A percentile compares a stretch with the other conserved stretches of the same genome.
Evolutionary conservation across 345 rosid species (phyloP).

Genomic region (Excoecaria agallocha): DNA sequence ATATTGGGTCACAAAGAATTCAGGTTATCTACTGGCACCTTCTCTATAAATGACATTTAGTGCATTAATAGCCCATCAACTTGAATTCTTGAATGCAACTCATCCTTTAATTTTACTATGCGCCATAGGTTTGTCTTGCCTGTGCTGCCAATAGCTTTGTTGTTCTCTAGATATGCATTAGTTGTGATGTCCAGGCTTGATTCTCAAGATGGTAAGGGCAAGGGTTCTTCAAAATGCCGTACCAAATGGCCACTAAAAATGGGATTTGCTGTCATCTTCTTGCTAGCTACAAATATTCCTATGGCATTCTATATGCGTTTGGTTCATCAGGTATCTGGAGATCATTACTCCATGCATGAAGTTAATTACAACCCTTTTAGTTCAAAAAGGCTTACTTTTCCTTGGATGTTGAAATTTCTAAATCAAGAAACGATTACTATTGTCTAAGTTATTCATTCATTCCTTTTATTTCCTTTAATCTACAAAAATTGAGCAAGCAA

Average conservation of each 20-base stretch:
- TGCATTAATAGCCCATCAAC: constrained; percentile 2
- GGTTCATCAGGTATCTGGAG: constrained; percentile 70
- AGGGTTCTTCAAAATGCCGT: constrained; percentile 32
- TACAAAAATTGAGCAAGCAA: constrained; percentile 4
- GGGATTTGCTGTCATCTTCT: constrained; percentile 54
- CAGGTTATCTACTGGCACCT: neutral
- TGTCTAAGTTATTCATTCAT: neutral
- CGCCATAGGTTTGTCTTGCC: constrained; percentile 84
- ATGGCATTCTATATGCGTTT: constrained; percentile 85
- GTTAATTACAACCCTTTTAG: constrained; percentile 11
- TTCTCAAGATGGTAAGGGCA: constrained; percentile 29
- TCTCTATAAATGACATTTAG: neutral
- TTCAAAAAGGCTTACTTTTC: constrained; percentile 5
- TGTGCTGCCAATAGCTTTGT: constrained; percentile 85
- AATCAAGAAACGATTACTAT: neutral
- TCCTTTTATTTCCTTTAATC: neutral
- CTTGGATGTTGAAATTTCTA: neutral
- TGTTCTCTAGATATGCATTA: constrained; percentile 76
- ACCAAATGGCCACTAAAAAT: constrained; percentile 44
- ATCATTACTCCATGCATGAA: neutral
- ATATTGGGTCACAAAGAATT: too few species aligned
- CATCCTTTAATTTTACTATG: constrained; percentile 34
- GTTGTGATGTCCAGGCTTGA: constrained; percentile 45
- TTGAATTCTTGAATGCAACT: constrained; percentile 19
- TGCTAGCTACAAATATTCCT: constrained; percentile 79